Conservation (phyloP, 306 rosid species). For the Ceratonia siliqua region DNA sequence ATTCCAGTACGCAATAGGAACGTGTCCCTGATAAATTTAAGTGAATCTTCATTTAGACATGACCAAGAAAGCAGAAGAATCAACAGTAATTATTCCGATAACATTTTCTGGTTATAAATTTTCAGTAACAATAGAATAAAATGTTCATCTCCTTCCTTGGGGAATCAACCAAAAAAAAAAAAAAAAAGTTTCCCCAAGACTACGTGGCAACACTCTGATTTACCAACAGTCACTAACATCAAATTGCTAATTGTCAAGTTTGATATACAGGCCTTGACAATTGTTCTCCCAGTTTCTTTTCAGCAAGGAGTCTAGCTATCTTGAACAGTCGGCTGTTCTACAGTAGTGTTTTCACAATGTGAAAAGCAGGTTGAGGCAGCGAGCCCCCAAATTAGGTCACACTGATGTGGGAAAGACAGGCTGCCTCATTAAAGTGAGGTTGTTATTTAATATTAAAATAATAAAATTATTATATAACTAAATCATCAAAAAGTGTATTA, state of each 20-base stretch:
- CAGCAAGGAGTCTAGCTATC: conserved; percentile 2
- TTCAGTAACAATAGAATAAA: background rate
- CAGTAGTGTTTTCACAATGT: background rate
- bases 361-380: background rate
- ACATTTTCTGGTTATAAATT: background rate
- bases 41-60: background rate
- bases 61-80: background rate
- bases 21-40: conserved; percentile 61
- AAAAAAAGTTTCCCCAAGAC: background rate
- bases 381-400: background rate
- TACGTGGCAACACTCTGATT: background rate
- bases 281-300: conserved; percentile 5
- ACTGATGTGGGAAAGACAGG: background rate
- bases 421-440: background rate
- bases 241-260: background rate
- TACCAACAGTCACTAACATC: background rate
- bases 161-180: background rate
- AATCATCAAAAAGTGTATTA: background rate
- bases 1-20: conserved; percentile 65
- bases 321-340: background rate
- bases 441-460: no score
- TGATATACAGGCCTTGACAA: background rate
- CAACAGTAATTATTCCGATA: background rate
- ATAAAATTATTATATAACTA: background rate
- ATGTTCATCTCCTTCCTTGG: background rate